Conservation (phyloP, 2,329 filamentous ascomycete species). For the Ophiostoma ulmi region DNA sequence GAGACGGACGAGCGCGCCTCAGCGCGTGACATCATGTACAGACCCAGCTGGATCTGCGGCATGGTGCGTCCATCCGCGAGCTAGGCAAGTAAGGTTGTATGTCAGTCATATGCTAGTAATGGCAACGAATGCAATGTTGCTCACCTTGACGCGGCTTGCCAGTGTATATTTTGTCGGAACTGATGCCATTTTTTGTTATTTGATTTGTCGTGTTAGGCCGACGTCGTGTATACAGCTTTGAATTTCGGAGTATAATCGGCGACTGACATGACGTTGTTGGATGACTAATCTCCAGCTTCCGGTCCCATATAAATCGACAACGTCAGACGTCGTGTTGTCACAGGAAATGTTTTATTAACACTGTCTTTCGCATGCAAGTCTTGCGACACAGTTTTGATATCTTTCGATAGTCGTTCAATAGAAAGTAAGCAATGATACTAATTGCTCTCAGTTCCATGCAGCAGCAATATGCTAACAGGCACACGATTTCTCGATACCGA, state of each 20-base stretch:
- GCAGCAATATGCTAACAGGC: too few relatives aligned
- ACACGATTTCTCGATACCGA: too few relatives aligned
- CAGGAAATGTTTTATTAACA: neutral
- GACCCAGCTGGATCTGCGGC: slow-evolving; percentile 67
- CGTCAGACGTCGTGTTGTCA: neutral
- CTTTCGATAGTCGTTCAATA: too few relatives aligned
- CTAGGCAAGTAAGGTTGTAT: slow-evolving; percentile 32
- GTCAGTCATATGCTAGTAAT: neutral
- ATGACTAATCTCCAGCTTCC: neutral
- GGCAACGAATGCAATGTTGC: neutral
- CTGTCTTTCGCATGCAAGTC: too few relatives aligned
- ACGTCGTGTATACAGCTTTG: neutral
- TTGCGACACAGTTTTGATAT: too few relatives aligned
- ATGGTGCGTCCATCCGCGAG: slow-evolving; percentile 62
- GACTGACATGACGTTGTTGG: neutral
- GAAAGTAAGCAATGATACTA: too few relatives aligned
- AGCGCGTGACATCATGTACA: slow-evolving; percentile 63
- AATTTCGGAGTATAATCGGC: neutral
- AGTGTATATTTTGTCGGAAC: slow-evolving; percentile 3
- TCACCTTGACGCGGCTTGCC: slow-evolving; percentile 13
- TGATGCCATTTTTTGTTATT: neutral
- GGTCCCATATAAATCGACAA: neutral
- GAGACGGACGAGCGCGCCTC: slow-evolving; percentile 56
- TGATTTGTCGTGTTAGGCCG: too few relatives aligned
- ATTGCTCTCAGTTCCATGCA: too few relatives aligned